These are phyloP conservation scores for Penicillium dipodomyicola DNA, from an alignment of 495 filamentous ascomycete species.

Conservation along the genomic window DNA sequence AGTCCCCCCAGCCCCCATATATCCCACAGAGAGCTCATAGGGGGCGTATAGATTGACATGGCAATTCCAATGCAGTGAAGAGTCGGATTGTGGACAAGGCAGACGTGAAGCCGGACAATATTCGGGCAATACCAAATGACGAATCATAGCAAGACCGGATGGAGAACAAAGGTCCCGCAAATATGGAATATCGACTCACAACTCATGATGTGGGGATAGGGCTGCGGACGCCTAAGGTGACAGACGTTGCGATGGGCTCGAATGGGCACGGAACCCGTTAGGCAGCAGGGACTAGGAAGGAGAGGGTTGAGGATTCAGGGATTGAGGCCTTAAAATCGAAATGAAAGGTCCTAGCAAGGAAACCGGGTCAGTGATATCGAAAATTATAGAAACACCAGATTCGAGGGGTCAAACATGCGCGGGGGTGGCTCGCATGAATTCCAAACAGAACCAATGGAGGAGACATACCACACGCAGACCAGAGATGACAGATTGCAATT, in stretches of 20 bases:
- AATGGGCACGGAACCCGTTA: constrained; percentile 16
- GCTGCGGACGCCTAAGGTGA: constrained; percentile 17
- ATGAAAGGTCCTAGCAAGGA: not conserved
- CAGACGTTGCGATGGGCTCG: constrained; percentile 13
- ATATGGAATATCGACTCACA: constrained; percentile 28
- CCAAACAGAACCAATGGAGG: not conserved
- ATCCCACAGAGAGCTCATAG: constrained; percentile 2
- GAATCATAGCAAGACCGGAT: constrained; percentile 4
- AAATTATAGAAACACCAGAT: constrained; percentile 10
- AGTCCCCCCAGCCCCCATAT: constrained; percentile 2
- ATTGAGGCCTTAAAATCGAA: not conserved
- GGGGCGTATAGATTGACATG: constrained; percentile 9
- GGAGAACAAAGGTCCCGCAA: constrained; percentile 1
- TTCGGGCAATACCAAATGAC: not conserved
- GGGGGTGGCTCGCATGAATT: constrained; percentile 12
- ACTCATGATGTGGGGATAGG: constrained; percentile 32
- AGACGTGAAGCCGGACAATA: constrained; percentile 9
- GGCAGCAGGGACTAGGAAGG: constrained; percentile 17
- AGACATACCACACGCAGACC: not conserved
- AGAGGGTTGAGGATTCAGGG: constrained; percentile 1
- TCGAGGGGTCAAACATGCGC: constrained; percentile 11
- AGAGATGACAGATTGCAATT: not conserved
- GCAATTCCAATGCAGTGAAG: not conserved
- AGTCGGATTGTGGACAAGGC: constrained; percentile 9
- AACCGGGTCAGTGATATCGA: constrained; percentile 8